Evolutionary conservation across 495 filamentous ascomycete species (phyloP).

Genomic region (Aspergillus olivimuriae): DNA sequence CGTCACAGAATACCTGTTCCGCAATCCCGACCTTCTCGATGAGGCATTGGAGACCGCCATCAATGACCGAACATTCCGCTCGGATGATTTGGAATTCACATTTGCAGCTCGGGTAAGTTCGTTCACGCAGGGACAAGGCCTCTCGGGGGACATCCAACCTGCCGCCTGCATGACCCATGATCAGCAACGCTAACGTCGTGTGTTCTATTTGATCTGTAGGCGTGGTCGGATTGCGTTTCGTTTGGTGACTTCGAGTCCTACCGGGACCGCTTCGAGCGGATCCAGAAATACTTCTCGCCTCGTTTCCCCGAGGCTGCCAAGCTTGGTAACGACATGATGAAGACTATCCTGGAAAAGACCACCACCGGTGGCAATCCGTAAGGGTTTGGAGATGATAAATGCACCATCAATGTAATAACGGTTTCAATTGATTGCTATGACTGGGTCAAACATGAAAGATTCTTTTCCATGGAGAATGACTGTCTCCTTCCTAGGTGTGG

Average conservation of each 20-base stretch:
- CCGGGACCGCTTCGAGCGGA: constrained; percentile 78
- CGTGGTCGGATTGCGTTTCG: constrained; percentile 88
- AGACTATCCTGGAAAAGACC: constrained; percentile 83
- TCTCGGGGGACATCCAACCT: not conserved
- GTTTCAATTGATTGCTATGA: too few relatives aligned
- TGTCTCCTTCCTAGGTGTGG: too few relatives aligned
- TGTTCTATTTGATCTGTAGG: constrained; percentile 32
- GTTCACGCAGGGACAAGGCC: not conserved
- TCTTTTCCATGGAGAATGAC: too few relatives aligned
- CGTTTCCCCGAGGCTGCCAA: constrained; percentile 77
- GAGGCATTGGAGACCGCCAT: constrained; percentile 80
- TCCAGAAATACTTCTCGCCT: constrained; percentile 84
- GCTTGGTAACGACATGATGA: constrained; percentile 95
- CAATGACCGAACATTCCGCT: constrained; percentile 79
- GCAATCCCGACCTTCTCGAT: constrained; percentile 75
- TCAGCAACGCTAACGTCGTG: constrained; percentile 5
- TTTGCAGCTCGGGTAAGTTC: constrained; percentile 74
- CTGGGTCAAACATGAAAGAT: too few relatives aligned
- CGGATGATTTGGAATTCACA: constrained; percentile 93
- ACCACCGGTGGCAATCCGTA: constrained; percentile 9
- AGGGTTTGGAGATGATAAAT: too few relatives aligned
- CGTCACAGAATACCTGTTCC: constrained; percentile 94
- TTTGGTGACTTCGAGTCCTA: constrained; percentile 90
- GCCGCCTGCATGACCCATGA: too few relatives aligned
- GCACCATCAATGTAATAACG: too few relatives aligned